Base-by-base conservation (phyloP, 106 monocot species). In the Narthecium ossifragum region DNA sequence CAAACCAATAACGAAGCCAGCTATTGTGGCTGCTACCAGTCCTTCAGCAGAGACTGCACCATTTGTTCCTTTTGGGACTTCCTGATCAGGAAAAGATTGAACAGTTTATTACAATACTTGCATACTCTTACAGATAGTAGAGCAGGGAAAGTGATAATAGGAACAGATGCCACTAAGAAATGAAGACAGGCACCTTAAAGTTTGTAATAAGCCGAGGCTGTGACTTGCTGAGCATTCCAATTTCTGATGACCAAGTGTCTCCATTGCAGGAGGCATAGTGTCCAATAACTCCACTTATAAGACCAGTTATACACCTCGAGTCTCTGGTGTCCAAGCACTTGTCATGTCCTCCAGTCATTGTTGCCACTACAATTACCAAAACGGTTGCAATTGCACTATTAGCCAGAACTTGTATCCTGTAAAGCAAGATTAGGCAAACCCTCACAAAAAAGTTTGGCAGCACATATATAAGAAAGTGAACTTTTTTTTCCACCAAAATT, bases 31-130 rank as follows among this genome's bases (percentile, higher is more conserved):
- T 67, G 82, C 94, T 13, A 76, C 21, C 24, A 90, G 51, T 69
- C 94, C 94, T 62, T 71, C 62, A 34, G 63, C 8, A 21, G 94
- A 90, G 26, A 94, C 61, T 39, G 72, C 94, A 67, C 89, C 93
- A 80, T 89, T 94, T 53, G 93, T 89, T 11, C 93, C 93, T 75
- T 73, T 94, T 43, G 51, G 51, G 26, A 94, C 94, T 59, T 46
- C 83, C 94, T 94, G 77, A 57, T 65, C n/a, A 38, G 11, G 36
- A 34, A 28, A 12, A 55, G 21, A 45, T 45, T n/a, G 9, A 4
- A 47, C 20, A 27, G 15, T 37, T 13, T 21, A 48, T 22, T 7
- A 39, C 66, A 17, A 59, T 43, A 43, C 43, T 17, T 43, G 4
- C 11, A 43, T 13, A 43, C 14, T 39, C 15, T 39, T 39, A 43